Base-by-base conservation (phyloP, 257 asterid species). In the Solanum piurae region DNA sequence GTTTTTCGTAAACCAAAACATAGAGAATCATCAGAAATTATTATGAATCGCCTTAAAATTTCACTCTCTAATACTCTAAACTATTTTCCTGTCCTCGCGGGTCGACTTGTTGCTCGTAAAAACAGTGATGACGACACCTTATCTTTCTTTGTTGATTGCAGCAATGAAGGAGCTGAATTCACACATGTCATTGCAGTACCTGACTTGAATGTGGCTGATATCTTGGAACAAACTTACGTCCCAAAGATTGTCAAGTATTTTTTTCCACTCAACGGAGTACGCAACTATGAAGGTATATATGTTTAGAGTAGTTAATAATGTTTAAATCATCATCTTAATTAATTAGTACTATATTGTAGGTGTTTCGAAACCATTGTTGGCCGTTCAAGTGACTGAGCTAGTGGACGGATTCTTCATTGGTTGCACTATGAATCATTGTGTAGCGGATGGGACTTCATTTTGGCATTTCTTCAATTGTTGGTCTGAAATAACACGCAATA, bases 71-170 rank as follows among this genome's bases (percentile, higher is more conserved):
- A 64, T 1, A 44, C 94, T 0, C 92, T 95, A 2, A 76, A 55
- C 86, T 93, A 88, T 91, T 94, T 93, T 27, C 93, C 95, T 33
- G 94, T 92, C 2, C 92, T 94, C 42, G 92, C 92, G 14, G 98
- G 96, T 69, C 95, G 94, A 77, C 58, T 93, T 12, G 90, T 87
- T 58, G 44, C 88, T 11, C 13, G 11, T 20, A 84, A 46, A 36
- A 71, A 87, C 46, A 12, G n/a, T 1, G 90, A 93, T 12, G 40
- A 37, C 0, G 73, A 85, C 38, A 87, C 92, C 1, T 5, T 27
- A 0, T 73, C 85, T 40, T 87, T 88, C 86, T 92, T 83, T 83
- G 20, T 93, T 33, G 87, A 91, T 38, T 93, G 95, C 89, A 92
- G 75, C 69, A 88, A 89, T 37, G 87, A 87, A 0, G 94, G 97